phyloP scores from a whole-genome alignment of 176 grass and related monocot genomes.

The Cenchrus purpureus region DNA sequence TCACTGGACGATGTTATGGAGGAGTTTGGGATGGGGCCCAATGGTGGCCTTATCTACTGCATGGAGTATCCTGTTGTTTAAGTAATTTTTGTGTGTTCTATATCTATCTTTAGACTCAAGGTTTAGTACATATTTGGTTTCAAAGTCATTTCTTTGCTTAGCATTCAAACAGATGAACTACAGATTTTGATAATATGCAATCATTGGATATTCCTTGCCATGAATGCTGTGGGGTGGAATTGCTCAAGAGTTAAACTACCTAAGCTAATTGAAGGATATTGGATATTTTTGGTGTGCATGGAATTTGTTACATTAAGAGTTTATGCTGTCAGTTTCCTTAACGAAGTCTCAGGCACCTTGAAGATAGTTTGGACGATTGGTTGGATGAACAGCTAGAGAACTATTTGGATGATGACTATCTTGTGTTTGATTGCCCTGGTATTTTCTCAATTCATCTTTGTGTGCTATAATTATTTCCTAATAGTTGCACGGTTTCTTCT shows the following conservation, averaged over 20 bases:
- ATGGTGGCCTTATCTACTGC: constrained; percentile 88
- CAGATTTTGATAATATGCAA: neutral
- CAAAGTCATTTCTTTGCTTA: neutral
- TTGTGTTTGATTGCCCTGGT: constrained; percentile 99
- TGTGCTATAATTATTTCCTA: constrained; percentile 11
- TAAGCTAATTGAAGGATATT: neutral
- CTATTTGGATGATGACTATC: constrained; percentile 93
- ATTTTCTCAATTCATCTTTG: constrained; percentile 21
- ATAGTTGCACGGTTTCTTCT: constrained; percentile 9
- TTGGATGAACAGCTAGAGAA: constrained; percentile 83
- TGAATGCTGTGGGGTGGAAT: constrained; percentile 7
- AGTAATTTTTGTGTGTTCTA: neutral
- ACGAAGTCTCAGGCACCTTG: constrained; percentile 66
- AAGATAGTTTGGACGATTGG: constrained; percentile 98
- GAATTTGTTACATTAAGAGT: constrained; percentile 7
- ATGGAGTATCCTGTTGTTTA: constrained; percentile 91
- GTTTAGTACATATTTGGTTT: neutral
- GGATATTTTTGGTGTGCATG: neutral
- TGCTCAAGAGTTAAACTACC: neutral
- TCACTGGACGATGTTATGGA: constrained; percentile 99
- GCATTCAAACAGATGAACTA: neutral
- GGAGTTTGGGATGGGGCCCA: constrained; percentile 84
- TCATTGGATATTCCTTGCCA: neutral
- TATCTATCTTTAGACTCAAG: neutral
- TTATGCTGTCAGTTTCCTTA: constrained; percentile 59